Evolutionary conservation across 2,329 filamentous ascomycete species (phyloP), one percentile per base, ranked within the genome.

Genomic region (Berkeleyomyces basicola): DNA sequence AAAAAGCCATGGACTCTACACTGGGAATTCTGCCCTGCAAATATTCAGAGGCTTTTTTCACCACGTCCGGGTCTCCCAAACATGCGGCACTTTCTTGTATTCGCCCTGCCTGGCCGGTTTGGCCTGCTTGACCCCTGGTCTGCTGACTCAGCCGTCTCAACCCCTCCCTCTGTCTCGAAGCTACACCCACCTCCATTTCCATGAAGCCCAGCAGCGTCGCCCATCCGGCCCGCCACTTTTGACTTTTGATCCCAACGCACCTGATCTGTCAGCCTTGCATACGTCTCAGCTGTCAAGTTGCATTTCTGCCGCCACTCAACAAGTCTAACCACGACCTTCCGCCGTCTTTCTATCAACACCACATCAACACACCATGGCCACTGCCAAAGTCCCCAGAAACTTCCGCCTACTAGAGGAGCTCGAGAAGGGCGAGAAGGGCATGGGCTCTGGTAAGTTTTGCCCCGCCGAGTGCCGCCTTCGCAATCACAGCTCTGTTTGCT

Each of bases 341-440:
- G 23, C 58, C 23, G n/a, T 23, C 16, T 23, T 40, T 23, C 58
- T 9, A 44, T 39, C 4, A 14, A 14, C 42, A 33, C 2, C n/a
- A 16, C 10, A 7, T 31, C 46, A 61, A 49, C 37, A 39, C 23
- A 53, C 46, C 14, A 76, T 74, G 72, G 67, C 70, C 47, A 61
- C 59, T 46, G 74, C 75, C 68, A 76, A 95, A 75, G 83, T 99
- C 64, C 93, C 93, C 66, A 84, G 93, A 73, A 97, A 97, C 78
- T 99, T 99, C 74, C 86, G 92, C 71, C 83, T 99, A 68, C 81
- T 99, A 63, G 93, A 96, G 74, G 93, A 99, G 83, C 82, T 99
- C 23, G 93, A 99, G 79, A 97, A 97, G 79, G 93, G 93, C 71
- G 93, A 99, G 79, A 99, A 99, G 76, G 93, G 93, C 66, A 81